Percentiles rank a stretch among this genome's conserved stretches.
Evolutionary conservation across 495 filamentous ascomycete species (phyloP).

Genomic region (Aspergillus affinis): DNA sequence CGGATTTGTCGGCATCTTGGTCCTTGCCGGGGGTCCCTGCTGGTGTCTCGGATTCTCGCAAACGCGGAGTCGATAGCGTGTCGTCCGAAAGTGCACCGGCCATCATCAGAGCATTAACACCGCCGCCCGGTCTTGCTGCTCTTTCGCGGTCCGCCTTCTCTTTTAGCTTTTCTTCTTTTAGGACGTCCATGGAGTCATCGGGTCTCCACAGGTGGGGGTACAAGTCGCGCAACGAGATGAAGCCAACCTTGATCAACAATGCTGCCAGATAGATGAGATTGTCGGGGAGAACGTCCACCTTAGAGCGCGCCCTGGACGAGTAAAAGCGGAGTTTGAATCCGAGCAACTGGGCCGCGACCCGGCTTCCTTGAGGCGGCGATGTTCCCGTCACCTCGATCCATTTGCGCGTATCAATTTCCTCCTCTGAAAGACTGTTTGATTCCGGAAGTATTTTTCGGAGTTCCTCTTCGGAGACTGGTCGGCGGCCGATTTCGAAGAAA

Average conservation of each 20-base stretch:
- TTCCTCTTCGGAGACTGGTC: conserved; percentile 51
- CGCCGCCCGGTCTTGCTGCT: conserved; percentile 60
- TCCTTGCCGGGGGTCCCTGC: conserved; percentile 50
- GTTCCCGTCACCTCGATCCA: conserved; percentile 82
- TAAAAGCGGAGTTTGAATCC: conserved; percentile 99
- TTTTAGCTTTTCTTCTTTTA: conserved; percentile 64
- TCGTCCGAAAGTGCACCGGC: conserved; percentile 89
- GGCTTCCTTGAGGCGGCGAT: conserved; percentile 79
- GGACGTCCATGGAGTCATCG: conserved; percentile 74
- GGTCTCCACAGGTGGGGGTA: conserved; percentile 89
- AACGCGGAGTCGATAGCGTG: conserved; percentile 53
- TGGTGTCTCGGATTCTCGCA: conserved; percentile 44
- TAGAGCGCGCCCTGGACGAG: conserved; percentile 65
- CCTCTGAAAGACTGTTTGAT: conserved; percentile 37
- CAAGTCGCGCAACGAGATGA: conserved; percentile 90
- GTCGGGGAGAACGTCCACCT: conserved; percentile 72
- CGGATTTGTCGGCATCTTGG: conserved; percentile 49
- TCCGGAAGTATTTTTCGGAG: conserved; percentile 44
- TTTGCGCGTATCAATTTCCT: conserved; percentile 53
- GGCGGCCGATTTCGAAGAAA: conserved; percentile 82
- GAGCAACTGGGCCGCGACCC: conserved; percentile 87
- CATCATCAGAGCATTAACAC: conserved; percentile 82
- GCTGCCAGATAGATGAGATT: conserved; percentile 91
- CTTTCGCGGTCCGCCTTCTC: conserved; percentile 79
- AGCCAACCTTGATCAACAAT: conserved; percentile 93